These are phyloP conservation scores for Boletus patriciae DNA, from an alignment of 768 basidiomycete species.

Conservation along the genomic window DNA sequence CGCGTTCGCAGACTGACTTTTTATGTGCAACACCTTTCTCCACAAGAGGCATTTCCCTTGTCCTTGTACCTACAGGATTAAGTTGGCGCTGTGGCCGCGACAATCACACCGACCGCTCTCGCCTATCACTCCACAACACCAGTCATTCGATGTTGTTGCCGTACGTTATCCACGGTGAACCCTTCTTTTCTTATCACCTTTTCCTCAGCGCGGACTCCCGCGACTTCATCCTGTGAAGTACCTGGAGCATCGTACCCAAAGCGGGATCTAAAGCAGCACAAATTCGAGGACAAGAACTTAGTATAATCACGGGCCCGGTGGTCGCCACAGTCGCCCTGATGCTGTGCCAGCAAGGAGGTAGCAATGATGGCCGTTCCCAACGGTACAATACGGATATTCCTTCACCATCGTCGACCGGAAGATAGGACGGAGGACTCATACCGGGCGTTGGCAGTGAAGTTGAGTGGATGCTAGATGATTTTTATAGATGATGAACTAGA, in stretches of 20 bases:
- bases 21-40: background rate
- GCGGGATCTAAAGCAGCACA: no score
- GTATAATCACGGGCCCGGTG: background rate
- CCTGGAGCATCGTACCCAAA: background rate
- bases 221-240: background rate
- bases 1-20: background rate
- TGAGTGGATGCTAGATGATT: background rate
- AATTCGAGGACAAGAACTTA: background rate
- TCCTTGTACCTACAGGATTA: background rate
- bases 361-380: background rate
- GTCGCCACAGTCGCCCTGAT: background rate
- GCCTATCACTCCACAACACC: background rate
- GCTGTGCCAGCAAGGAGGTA: background rate
- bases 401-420: background rate
- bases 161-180: background rate
- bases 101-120: background rate
- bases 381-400: background rate
- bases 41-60: background rate
- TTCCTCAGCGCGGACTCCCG: background rate
- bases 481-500: constrained; percentile 4
- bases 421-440: background rate
- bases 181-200: background rate
- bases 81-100: background rate
- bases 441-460: background rate
- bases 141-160: background rate